phyloP scores from a whole-genome alignment of 176 grass and related monocot species.

The Thalia dealbata region DNA sequence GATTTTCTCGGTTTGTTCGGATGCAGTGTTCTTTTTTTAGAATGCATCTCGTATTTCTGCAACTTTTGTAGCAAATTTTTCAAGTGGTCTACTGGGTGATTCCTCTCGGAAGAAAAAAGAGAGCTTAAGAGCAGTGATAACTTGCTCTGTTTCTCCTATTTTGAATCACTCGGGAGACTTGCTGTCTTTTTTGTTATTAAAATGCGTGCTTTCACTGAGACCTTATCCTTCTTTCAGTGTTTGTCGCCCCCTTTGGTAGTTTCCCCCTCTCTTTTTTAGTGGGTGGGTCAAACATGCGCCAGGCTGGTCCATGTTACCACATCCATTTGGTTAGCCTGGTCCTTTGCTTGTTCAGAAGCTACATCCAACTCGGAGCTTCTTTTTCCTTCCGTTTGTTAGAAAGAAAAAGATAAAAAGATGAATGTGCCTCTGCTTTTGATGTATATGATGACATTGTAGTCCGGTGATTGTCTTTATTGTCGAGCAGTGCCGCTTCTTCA shows the following conservation, averaged over 20 bases:
- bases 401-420: neutral
- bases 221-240: neutral
- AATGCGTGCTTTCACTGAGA: neutral
- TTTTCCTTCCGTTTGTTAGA: conserved; percentile 1
- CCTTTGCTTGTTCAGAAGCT: neutral
- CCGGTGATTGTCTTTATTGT: neutral
- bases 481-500: neutral
- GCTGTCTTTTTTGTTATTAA: neutral
- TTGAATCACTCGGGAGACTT: neutral
- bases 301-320: conserved; percentile 7
- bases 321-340: neutral
- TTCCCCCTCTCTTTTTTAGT: neutral
- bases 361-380: neutral
- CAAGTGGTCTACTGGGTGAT: neutral
- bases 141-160: neutral
- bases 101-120: neutral
- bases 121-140: neutral
- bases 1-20: neutral
- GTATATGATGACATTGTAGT: neutral
- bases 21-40: neutral
- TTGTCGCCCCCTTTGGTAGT: neutral
- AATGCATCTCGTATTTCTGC: neutral
- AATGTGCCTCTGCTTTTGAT: conserved; percentile 5
- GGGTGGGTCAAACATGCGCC: conserved; percentile 6
- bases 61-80: neutral